Base-by-base conservation (phyloP, 2,329 filamentous ascomycete species). In the Microcera coccophila region DNA sequence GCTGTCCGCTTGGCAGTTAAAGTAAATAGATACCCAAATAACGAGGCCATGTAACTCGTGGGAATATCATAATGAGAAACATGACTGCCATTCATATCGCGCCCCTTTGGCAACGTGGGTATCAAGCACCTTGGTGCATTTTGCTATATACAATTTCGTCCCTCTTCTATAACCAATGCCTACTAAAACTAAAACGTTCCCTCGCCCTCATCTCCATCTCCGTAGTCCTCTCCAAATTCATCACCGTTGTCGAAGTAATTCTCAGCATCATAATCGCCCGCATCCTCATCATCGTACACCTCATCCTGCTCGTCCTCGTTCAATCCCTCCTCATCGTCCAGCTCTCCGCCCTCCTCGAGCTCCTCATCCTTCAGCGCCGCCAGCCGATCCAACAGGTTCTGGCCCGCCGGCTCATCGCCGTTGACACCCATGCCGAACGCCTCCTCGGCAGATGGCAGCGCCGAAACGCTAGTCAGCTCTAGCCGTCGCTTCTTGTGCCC, bases 231-330 rank as follows among this genome's bases (percentile, higher is more conserved):
- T 26, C 72, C 71, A 39, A 76, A 71, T 18, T 79, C 75, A 47
- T 77, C 75, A 11, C 75, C 76, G 18, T 72, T 75, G 46, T 81
- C 78, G 57, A 81, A 81, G 63, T 81, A 81, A 9, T 70, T 70
- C 54, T 82, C 78, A 3, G 78, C 78, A 34, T 81, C 74, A 56
- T 82, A 82, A 47, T 81, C 78, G 7, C 78, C 78, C 2, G 74
- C 78, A 37, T 78, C 75, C 44, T 80, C 76, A 42, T 81, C 78
- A 36, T 81, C 75, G 47, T 74, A 76, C 18, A 63, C 66, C 41
- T 75, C 71, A 41, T 75, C 73, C 50, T 74, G 70, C 15, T 72
- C 72, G 9, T 70, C 71, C 39, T 72, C 70, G 24, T 66, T 64
- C 29, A 62, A 55, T 8, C 65, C 72, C 38, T 77, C 75, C 17